A percentile compares a stretch with the other conserved stretches of the same genome.
Evolutionary conservation across 192 early-diverging fungal species (phyloP).

Genomic region (Umbelopsis sp.): DNA sequence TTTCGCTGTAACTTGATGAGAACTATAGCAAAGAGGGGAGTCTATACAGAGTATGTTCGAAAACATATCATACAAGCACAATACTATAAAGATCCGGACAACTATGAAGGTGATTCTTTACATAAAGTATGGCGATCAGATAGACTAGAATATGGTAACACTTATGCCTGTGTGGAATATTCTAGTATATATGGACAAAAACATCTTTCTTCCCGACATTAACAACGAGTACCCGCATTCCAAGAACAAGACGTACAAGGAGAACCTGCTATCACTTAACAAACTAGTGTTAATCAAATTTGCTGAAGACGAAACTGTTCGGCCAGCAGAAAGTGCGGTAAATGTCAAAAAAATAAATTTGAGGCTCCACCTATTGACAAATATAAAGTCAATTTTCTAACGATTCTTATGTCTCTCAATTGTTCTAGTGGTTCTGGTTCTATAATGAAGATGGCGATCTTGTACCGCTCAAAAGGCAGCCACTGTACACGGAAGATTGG

Average conservation of each 20-base stretch:
- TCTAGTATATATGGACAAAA: conserved; percentile 71
- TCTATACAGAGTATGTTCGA: conserved; percentile 85
- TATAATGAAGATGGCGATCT: conserved; percentile 56
- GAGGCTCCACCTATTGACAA: background rate
- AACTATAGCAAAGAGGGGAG: conserved; percentile 75
- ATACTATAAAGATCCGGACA: conserved; percentile 76
- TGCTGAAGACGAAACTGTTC: conserved; percentile 75
- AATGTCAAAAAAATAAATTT: conserved; percentile 22
- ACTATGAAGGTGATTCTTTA: conserved; percentile 20
- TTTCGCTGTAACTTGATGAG: conserved; percentile 74
- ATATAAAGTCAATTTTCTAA: too few species aligned
- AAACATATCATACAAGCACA: conserved; percentile 90
- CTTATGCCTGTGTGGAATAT: conserved; percentile 55
- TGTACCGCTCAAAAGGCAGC: conserved; percentile 55
- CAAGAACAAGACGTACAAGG: conserved; percentile 62
- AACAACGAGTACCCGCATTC: conserved; percentile 71
- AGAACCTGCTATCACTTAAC: conserved; percentile 64
- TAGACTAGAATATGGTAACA: background rate
- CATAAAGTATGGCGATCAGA: background rate
- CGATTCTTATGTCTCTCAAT: background rate
- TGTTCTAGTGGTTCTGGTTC: conserved; percentile 71
- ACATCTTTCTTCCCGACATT: conserved; percentile 86
- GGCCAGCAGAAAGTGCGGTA: conserved; percentile 62
- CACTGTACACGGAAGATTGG: conserved; percentile 71
- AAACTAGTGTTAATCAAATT: conserved; percentile 86